Base-by-base conservation (phyloP, 2,329 filamentous ascomycete genomes). In the Talaromyces sp. region DNA sequence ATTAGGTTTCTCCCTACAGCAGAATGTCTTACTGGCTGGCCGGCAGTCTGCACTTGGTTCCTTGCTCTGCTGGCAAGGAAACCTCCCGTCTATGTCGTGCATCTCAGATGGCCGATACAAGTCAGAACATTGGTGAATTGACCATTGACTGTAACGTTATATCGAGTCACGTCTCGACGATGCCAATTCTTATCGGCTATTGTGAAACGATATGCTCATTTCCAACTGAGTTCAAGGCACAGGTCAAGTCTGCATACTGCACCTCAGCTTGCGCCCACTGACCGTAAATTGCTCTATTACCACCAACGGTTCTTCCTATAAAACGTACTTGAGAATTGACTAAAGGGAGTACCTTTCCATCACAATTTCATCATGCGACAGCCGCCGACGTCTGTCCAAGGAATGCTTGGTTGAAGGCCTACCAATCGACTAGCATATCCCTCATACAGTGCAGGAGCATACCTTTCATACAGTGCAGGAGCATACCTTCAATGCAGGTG, bases 231-330 rank as follows among this genome's bases (percentile, higher is more conserved):
- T 11, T 37, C 7, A 37, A 23, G 28, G 35, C 21, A 35, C 25
- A 31, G 39, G 52, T 52, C 31, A 21, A 23, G 4, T 23, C 18
- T 54, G 58, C 59, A 55, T 52, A 28, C 48, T 61, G 59, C 59
- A 61, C 59, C 48, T 50, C 59, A 61, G 25, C 21, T 54, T 48
- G 48, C 59, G 58, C 58, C 44, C 46, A 33, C 44, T 14, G 48
- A 14, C 18, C n/a, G 31, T 54, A 37, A 54, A 37, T 5, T 31
- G 50, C 11, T 54, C 31, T 54, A 8, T n/a, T 21, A 14, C 28
- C 50, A 54, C 50, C 50, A 54, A 54, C 50, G n/a, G 23, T 23
- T 54, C 28, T 54, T n/a, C 35, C 50, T 35, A 21, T 11, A 18
- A 21, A 8, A 16, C 11, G 50, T 54, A 54, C 18, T 54, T 54